These are phyloP conservation scores for Kwoniella bestiolae DNA, from an alignment of 768 basidiomycete genomes.

Conservation along the genomic window DNA sequence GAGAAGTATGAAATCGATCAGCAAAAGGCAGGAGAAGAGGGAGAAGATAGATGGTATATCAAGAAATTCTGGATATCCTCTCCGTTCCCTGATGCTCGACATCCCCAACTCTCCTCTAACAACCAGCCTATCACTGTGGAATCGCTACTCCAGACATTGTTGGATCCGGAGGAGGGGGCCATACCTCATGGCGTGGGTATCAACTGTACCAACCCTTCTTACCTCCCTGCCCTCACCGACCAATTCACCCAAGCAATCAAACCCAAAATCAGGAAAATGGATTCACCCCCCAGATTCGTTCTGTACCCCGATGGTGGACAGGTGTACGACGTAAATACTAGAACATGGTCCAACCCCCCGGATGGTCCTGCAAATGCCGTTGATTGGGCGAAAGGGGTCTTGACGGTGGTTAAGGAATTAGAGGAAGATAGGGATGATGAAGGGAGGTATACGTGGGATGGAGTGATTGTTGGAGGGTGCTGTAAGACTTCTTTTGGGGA, in stretches of 20 bases:
- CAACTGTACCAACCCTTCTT: constrained; percentile 69
- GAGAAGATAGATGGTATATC: constrained; percentile 49
- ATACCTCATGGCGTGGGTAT: constrained; percentile 69
- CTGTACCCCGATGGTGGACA: constrained; percentile 75
- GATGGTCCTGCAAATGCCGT: not conserved
- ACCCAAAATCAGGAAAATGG: not conserved
- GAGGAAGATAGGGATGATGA: constrained; percentile 53
- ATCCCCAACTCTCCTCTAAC: constrained; percentile 15
- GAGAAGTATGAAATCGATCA: too few species aligned
- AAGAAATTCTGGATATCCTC: constrained; percentile 80
- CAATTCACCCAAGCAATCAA: constrained; percentile 55
- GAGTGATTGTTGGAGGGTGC: constrained; percentile 71
- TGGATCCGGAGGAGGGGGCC: constrained; percentile 23
- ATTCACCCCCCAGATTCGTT: constrained; percentile 59
- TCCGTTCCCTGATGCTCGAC: constrained; percentile 63
- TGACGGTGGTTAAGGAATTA: not conserved
- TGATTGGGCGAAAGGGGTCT: constrained; percentile 7
- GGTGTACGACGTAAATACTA: constrained; percentile 62
- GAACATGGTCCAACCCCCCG: constrained; percentile 60
- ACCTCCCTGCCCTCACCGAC: constrained; percentile 60
- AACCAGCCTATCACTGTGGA: constrained; percentile 7
- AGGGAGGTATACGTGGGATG: constrained; percentile 59
- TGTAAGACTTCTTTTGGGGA: constrained; percentile 68
- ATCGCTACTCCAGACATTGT: constrained; percentile 21
- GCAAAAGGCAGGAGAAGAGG: too few species aligned